Evolutionary conservation across 192 early-diverging fungal species (phyloP).

Genomic region (Pilaira anomala): DNA sequence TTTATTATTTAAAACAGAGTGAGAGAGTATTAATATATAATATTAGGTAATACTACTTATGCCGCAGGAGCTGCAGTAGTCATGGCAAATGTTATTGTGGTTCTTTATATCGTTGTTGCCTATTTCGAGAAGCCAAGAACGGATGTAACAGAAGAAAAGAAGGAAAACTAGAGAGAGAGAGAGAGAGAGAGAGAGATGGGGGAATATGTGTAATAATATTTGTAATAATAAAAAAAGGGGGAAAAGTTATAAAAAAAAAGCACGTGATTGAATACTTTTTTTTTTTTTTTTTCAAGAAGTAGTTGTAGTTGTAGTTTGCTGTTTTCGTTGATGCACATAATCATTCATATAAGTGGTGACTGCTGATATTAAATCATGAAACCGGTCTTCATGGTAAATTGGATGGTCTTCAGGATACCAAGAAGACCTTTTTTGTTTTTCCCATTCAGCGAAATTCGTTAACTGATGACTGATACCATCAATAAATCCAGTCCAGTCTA

Average conservation of each 20-base stretch:
- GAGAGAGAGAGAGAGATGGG: neutral
- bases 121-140: conserved; percentile 28
- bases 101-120: conserved; percentile 44
- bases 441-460: conserved; percentile 30
- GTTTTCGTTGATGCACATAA: conserved; percentile 15
- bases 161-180: neutral
- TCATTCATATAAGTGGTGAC: conserved; percentile 18
- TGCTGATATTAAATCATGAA: conserved; percentile 22
- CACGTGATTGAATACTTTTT: neutral
- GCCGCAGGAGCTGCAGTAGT: conserved; percentile 49
- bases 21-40: neutral
- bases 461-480: conserved; percentile 25
- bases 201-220: neutral
- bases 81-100: conserved; percentile 46
- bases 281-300: neutral
- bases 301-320: neutral
- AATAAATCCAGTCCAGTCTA: conserved; percentile 20
- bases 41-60: conserved; percentile 50
- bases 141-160: conserved; percentile 13
- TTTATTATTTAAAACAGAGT: neutral
- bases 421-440: conserved; percentile 25
- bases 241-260: neutral
- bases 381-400: conserved; percentile 2
- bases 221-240: neutral
- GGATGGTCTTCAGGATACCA: conserved; percentile 20